A percentile compares a stretch with the other conserved stretches of the same genome.
Conservation (phyloP, 352 stramenopile genomes). For the Phytophthora podocarpi region DNA sequence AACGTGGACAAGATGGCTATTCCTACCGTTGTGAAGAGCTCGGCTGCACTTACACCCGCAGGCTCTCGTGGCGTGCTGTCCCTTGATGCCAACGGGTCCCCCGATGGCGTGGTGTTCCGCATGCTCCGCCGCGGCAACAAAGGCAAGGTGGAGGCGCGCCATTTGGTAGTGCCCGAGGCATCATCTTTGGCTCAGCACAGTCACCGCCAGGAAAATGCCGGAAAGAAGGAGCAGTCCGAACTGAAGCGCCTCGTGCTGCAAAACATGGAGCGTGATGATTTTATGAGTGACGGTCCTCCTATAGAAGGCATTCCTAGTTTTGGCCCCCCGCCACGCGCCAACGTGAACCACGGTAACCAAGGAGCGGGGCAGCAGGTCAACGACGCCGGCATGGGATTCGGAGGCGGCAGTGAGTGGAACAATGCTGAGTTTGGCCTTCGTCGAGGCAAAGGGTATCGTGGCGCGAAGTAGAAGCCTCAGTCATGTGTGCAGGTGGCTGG, state of each 20-base stretch:
- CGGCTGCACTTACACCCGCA: constrained; percentile 22
- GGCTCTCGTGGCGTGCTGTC: constrained; percentile 22
- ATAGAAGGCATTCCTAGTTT: constrained; percentile 28
- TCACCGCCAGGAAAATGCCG: constrained; percentile 84
- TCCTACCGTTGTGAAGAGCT: constrained; percentile 77
- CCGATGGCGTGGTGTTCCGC: constrained; percentile 88
- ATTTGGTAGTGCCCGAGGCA: constrained; percentile 92
- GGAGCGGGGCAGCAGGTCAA: constrained; percentile 21
- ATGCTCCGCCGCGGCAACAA: constrained; percentile 97
- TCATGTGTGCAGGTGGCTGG: no score
- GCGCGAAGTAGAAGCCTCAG: constrained; percentile 56
- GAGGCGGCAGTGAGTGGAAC: constrained; percentile 79
- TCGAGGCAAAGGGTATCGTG: constrained; percentile 69
- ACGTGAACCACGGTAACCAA: constrained; percentile 26
- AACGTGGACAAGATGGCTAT: constrained; percentile 92
- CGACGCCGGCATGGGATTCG: constrained; percentile 56
- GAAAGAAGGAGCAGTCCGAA: constrained; percentile 88
- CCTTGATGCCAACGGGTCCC: constrained; percentile 32
- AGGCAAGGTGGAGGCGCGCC: constrained; percentile 95
- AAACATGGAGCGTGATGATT: constrained; percentile 87
- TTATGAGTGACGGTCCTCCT: constrained; percentile 43
- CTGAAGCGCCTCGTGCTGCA: constrained; percentile 87
- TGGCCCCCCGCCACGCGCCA: constrained; percentile 28
- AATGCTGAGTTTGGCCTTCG: constrained; percentile 84
- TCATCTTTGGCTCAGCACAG: constrained; percentile 94